Evolutionary conservation across 768 basidiomycete genomes (phyloP), one percentile per base, ranked within the genome.

Genomic region (Naganishia kalamii): DNA sequence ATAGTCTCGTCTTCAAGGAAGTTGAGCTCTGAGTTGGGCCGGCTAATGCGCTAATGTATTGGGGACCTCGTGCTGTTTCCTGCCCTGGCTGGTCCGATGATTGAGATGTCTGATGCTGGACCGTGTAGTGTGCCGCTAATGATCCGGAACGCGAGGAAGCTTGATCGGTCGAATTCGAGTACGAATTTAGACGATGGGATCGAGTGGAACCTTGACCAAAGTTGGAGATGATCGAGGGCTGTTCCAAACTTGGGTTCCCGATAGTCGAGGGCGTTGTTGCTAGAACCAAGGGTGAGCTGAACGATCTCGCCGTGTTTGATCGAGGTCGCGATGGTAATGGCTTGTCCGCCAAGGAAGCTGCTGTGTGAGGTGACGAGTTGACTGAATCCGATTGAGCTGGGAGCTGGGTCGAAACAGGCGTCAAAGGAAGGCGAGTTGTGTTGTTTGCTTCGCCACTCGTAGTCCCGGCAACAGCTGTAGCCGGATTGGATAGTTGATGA

Each of bases 71-170:
- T 3, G 35, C 23, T 40, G 37, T 25, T 25, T 21, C 54, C n/a
- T 33, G 54, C 13, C 54, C 37, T 40, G 23, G 32, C 33, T 57
- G n/a, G n/a, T 37, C 12, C 21, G n/a, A n/a, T 17, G 37, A 13
- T 41, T 41, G 37, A 2, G 54, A 57, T 57, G 54, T 57, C 13
- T 57, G 54, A 35, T 57, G 54, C 2, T 57, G 54, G 7, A 57
- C 54, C 21, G 54, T 57, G 27, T 57, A 57, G 19, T 57, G 54
- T 6, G 35, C 54, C 35, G 54, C 30, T 11, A 52, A 35, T 7
- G 51, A 52, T 13, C 54, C 54, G 30, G 54, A 57, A 6, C 35
- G 23, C 4, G 40, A 37, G 13, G 54, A 57, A 25, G 35, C 54
- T 27, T 57, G 54, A 27, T 57, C 54, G 21, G 33, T 57, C 27